phyloP scores from a whole-genome alignment of 2,329 filamentous ascomycete genomes.

The Cercospora sojina region DNA sequence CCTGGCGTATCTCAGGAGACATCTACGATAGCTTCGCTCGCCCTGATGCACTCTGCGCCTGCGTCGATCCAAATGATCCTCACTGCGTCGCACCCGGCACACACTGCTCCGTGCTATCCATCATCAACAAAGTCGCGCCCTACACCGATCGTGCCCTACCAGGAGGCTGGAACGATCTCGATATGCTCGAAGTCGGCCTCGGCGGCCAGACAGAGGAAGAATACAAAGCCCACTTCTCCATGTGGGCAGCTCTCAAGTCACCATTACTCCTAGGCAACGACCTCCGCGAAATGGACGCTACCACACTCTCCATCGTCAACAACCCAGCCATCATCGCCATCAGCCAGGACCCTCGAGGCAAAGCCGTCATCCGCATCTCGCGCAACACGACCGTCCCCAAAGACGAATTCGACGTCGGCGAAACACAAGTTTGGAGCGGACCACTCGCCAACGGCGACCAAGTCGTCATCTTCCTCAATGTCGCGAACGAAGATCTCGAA shows the following conservation, averaged over 20 bases:
- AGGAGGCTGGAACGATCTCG: slow-evolving; percentile 44
- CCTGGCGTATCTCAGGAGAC: slow-evolving; percentile 3
- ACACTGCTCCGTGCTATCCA: slow-evolving; percentile 52
- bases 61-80: background rate
- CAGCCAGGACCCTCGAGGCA: slow-evolving; percentile 46
- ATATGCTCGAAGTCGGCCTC: slow-evolving; percentile 52
- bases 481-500: background rate
- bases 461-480: slow-evolving; percentile 1
- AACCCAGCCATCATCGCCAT: slow-evolving; percentile 54
- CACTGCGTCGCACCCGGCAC: background rate
- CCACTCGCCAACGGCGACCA: slow-evolving; percentile 6
- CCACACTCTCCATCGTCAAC: slow-evolving; percentile 45
- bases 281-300: slow-evolving; percentile 36
- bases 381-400: background rate
- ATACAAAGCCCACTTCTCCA: slow-evolving; percentile 48
- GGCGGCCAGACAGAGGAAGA: slow-evolving; percentile 43
- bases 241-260: slow-evolving; percentile 52
- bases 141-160: slow-evolving; percentile 40
- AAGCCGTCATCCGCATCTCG: background rate
- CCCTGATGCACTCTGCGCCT: background rate
- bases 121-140: slow-evolving; percentile 50
- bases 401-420: slow-evolving; percentile 3
- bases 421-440: slow-evolving; percentile 4
- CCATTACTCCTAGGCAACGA: slow-evolving; percentile 52
- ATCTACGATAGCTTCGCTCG: background rate